phyloP scores from a whole-genome alignment of 176 grass and related monocot species.

The Pontederia paniculata region DNA sequence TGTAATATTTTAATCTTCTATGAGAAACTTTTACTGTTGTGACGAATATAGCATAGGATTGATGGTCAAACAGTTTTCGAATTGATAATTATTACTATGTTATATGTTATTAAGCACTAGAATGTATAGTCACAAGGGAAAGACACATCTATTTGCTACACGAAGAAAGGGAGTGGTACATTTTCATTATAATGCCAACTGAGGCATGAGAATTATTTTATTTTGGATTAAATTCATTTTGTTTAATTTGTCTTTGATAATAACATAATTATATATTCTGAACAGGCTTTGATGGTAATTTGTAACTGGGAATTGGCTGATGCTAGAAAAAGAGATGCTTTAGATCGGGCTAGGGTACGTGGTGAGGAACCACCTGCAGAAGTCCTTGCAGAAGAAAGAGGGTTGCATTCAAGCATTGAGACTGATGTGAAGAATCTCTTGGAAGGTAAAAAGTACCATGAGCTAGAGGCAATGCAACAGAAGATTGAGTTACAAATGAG shows the following conservation, averaged over 20 bases:
- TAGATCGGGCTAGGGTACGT: constrained; percentile 96
- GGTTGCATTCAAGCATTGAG: constrained; percentile 89
- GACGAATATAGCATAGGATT: too few species aligned
- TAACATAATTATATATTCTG: constrained; percentile 10
- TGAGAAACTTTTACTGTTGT: too few species aligned
- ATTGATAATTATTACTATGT: too few species aligned
- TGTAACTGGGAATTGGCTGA: constrained; percentile 89
- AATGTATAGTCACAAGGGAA: too few species aligned
- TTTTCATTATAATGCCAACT: too few species aligned
- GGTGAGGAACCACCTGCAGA: constrained; percentile 90
- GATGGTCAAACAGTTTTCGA: too few species aligned
- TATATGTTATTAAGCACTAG: too few species aligned
- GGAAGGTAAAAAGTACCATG: constrained; percentile 60
- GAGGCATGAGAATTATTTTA: not conserved
- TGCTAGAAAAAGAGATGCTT: constrained; percentile 63
- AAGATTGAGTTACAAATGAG: constrained; percentile 94
- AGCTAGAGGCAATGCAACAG: constrained; percentile 77
- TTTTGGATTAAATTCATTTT: not conserved
- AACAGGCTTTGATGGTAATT: constrained; percentile 80
- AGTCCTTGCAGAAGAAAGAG: constrained; percentile 79
- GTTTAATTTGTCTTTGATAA: not conserved
- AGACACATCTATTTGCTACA: too few species aligned
- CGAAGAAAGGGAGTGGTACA: too few species aligned
- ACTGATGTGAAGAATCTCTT: constrained; percentile 75
- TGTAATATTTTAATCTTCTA: too few species aligned